A percentile compares a stretch with the other conserved stretches of the same genome.
Evolutionary conservation across 306 rosid species (phyloP).

Genomic region (Trifolium dubium): DNA sequence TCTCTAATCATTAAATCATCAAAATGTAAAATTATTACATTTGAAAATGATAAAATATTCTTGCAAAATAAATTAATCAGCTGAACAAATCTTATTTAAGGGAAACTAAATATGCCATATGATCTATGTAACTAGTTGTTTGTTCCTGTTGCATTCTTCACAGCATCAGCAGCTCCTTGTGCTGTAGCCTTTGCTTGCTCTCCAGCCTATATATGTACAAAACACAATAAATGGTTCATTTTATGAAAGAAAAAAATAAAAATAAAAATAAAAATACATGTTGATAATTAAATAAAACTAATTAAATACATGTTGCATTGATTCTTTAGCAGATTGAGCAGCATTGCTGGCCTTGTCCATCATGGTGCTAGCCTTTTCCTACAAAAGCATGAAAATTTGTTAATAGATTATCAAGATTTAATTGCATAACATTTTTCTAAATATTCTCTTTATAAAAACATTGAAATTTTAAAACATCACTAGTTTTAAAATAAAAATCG

Average conservation of each 20-base stretch:
- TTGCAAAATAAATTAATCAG: not conserved
- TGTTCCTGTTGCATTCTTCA: constrained; percentile 74
- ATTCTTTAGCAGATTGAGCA: constrained; percentile 57
- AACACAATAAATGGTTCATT: not conserved
- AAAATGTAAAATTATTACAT: constrained; percentile 16
- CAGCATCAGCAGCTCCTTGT: constrained; percentile 60
- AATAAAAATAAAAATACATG: not conserved
- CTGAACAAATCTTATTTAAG: constrained; percentile 31
- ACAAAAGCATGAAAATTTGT: constrained; percentile 7
- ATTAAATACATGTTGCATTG: constrained; percentile 46
- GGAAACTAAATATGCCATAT: constrained; percentile 8
- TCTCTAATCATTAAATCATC: not conserved
- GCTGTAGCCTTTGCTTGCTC: constrained; percentile 54
- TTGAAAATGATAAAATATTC: constrained; percentile 11
- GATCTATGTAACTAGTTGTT: constrained; percentile 51
- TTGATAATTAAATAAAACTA: not conserved
- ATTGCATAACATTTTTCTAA: not conserved
- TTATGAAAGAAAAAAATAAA: not conserved
- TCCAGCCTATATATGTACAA: constrained; percentile 46
- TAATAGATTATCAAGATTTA: not conserved
- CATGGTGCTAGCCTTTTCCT: constrained; percentile 66
- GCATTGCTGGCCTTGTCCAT: constrained; percentile 54
- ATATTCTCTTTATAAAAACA: not conserved
- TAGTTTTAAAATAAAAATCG: not conserved
- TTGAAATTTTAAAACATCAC: not conserved